phyloP scores from a whole-genome alignment of 139 green algal species.

The Volvox africanus region DNA sequence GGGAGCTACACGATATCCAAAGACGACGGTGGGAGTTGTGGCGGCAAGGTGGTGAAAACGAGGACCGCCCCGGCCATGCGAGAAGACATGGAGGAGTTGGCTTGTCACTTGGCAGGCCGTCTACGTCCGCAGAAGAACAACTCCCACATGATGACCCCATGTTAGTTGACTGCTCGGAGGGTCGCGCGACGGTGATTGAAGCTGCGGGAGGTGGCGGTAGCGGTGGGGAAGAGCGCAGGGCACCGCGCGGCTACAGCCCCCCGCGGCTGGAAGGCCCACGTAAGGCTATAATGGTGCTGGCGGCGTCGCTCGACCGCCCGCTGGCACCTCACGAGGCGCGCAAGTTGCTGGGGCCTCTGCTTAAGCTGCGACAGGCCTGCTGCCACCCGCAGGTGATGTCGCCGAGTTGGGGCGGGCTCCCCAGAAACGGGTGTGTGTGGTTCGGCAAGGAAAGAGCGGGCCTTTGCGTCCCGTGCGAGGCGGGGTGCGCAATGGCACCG shows the following conservation, averaged over 20 bases:
- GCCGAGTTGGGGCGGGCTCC: too few relatives aligned
- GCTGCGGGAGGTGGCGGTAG: neutral
- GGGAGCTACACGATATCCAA: slow-evolving; percentile 3
- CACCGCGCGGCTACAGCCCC: neutral
- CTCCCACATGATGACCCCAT: neutral
- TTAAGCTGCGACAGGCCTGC: slow-evolving; percentile 91
- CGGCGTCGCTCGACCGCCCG: slow-evolving; percentile 44
- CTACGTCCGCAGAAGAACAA: too few relatives aligned
- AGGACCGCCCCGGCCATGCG: too few relatives aligned
- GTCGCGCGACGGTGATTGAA: neutral
- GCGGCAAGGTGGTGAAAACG: neutral
- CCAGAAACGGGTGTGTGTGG: too few relatives aligned
- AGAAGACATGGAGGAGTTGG: too few relatives aligned
- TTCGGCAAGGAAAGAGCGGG: too few relatives aligned
- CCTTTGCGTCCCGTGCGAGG: too few relatives aligned
- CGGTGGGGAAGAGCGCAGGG: neutral
- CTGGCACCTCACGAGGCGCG: slow-evolving; percentile 31
- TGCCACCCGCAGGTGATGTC: slow-evolving; percentile 88
- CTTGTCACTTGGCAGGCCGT: too few relatives aligned
- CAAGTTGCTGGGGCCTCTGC: slow-evolving; percentile 71
- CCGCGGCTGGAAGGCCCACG: neutral
- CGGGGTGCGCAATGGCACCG: too few relatives aligned
- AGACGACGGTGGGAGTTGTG: slow-evolving; percentile 23
- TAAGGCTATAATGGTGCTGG: neutral
- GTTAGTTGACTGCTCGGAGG: neutral